Percentiles rank a stretch among this genome's conserved stretches.
phyloP scores from a whole-genome alignment of 2,329 filamentous ascomycete species.

The Nectriaceae sp. region DNA sequence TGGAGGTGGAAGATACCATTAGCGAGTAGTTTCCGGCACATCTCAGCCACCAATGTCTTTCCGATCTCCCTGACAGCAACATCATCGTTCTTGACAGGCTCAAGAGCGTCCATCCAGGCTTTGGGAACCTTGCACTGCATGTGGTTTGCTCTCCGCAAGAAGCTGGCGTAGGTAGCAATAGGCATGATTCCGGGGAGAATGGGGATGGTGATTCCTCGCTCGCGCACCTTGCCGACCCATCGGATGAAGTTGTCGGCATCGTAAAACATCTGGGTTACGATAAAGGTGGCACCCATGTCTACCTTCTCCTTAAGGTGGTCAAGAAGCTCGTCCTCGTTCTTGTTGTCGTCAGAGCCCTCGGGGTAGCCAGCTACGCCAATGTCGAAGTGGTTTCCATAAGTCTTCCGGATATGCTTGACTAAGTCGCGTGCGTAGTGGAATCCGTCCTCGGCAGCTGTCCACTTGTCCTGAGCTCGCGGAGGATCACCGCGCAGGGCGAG shows the following conservation, averaged over 20 bases:
- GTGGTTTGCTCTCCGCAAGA: slow-evolving; percentile 86
- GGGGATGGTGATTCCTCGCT: slow-evolving; percentile 78
- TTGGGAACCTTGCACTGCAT: slow-evolving; percentile 84
- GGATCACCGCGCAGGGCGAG: slow-evolving; percentile 91
- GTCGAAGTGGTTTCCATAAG: slow-evolving; percentile 78
- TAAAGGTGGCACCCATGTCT: slow-evolving; percentile 88
- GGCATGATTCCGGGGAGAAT: slow-evolving; percentile 86
- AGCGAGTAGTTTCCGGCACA: slow-evolving; percentile 84
- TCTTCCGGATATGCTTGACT: slow-evolving; percentile 77
- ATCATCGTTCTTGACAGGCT: slow-evolving; percentile 97
- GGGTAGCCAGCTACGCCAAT: slow-evolving; percentile 97
- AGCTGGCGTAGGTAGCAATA: slow-evolving; percentile 93
- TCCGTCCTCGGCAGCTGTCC: slow-evolving; percentile 82
- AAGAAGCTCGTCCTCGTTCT: slow-evolving; percentile 80
- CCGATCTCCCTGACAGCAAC: slow-evolving; percentile 88
- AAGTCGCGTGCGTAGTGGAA: slow-evolving; percentile 94
- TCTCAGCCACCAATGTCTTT: slow-evolving; percentile 80
- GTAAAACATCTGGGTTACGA: slow-evolving; percentile 99
- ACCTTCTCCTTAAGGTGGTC: slow-evolving; percentile 97
- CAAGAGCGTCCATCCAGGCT: slow-evolving; percentile 77
- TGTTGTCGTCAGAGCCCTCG: slow-evolving; percentile 92
- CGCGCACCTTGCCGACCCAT: slow-evolving; percentile 86
- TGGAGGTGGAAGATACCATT: slow-evolving; percentile 86
- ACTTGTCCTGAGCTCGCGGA: slow-evolving; percentile 89
- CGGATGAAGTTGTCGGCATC: slow-evolving; percentile 92